Base-by-base conservation (phyloP, 176 grass and related monocot species). In the Elaeis guineensis region DNA sequence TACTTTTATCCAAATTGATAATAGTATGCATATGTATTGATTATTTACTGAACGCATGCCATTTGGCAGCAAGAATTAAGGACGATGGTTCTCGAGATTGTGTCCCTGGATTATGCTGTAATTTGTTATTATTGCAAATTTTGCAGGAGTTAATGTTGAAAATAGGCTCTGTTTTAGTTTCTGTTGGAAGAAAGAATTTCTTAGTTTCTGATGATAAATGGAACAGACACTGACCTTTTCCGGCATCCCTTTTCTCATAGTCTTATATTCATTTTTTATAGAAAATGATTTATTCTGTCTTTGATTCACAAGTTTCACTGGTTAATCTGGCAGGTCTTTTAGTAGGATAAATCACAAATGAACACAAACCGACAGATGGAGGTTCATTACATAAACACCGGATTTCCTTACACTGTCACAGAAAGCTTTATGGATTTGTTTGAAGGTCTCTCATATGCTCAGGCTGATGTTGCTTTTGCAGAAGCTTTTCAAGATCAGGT, bases 361-460 rank as follows among this genome's bases (percentile, higher is more conserved):
- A 87, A 71, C 68, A 69, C 65, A 32, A 70, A 73, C 64, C 64
- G 80, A 30, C 91, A 87, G 67, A 90, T 90, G 86, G 91, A 96
- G 69, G 79, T 90, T 65, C 86, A 96, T 77, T 96, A 96, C 69
- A 87, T 90, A 82, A 89, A 90, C 72, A 90, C 86, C 19, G 91
- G 86, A 78, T 96, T 85, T 72, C 83, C 92, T 14, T 91, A 85
- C 63, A 89, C 78, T 7, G 74, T 97, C 21, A 85, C 87, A 0
- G 87, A 91, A 75, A 97, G 84, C 78, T 91, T 97, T 62, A 89
- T 97, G 93, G 87, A 97, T 89, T 89, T 97, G 61, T 97, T 97
- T 67, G 93, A 97, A 70, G 84, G 87, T 35, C 84, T 97, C 64
- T 80, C 81, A 44, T 97, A 97, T 63, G 93, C 80, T 73, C 83